Evolutionary conservation across 2,329 filamentous ascomycete species (phyloP), one percentile per base, ranked within the genome.

Genomic region (Trichocomaceae sp.): DNA sequence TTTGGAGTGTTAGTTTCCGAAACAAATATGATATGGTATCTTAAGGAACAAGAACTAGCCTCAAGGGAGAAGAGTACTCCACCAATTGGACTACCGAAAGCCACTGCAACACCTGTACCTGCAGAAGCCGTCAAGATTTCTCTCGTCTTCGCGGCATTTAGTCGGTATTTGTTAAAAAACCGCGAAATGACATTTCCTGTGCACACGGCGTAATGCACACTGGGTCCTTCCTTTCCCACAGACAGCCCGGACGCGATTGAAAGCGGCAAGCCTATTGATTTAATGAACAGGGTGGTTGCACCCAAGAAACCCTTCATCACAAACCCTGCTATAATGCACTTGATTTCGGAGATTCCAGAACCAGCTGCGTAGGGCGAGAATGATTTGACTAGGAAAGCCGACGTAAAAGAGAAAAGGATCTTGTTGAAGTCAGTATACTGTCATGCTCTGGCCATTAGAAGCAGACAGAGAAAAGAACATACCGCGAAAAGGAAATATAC

Each of bases 291-390:
- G 5, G 93, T 97, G 82, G 90, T 90, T 63, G 86, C 86, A 19
- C 92, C 90, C 15, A 99, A 79, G 66, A 99, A 99, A 0, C 91
- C 93, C 72, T 97, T 96, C 93, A 99, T 99, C 49, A 97, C 89
- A 69, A 99, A 99, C 2, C 93, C 93, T 4, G 92, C 93, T 66
- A 99, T 96, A 67, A 99, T 97, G 72, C 90, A 96, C 73, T 99
- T 99, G 79, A 99, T 99, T 75, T 99, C 93, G 12, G 90, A 96
- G 56, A 99, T 99, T 41, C 93, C 93, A 12, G 90, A 96, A 15
- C 93, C 93, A 33, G 93, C 93, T 10, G 93, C 93, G 69, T 99
- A 99, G 0, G 93, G 93, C 4, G 93, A 91, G 71, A 93, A 97
- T 1, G 83, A 84, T 69, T 90, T 93, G 66, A 99, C 93, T 41